Percentiles rank a stretch among this genome's conserved stretches.
Evolutionary conservation across 768 basidiomycete species (phyloP).

Genomic region (Rhodotorula diobovata): DNA sequence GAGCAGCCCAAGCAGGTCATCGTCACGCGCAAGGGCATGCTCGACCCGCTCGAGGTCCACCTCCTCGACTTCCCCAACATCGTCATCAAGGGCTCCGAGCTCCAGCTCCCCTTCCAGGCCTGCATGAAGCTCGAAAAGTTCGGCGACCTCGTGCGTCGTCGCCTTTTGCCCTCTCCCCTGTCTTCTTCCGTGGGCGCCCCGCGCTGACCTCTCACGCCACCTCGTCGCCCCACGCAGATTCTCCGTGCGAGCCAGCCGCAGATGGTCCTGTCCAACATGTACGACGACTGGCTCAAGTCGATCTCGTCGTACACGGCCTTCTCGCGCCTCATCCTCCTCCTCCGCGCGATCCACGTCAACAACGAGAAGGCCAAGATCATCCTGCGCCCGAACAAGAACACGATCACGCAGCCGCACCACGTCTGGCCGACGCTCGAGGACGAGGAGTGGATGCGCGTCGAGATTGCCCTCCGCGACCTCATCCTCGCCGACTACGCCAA

Average conservation of each 20-base stretch:
- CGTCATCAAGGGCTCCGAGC: conserved; percentile 97
- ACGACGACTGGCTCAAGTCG: conserved; percentile 98
- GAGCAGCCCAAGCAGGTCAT: conserved; percentile 99
- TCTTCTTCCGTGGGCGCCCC: neutral
- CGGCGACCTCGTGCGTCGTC: conserved; percentile 85
- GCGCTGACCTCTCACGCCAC: neutral
- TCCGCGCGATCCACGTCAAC: conserved; percentile 96
- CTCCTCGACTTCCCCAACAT: conserved; percentile 99
- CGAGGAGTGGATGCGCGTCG: conserved; percentile 98
- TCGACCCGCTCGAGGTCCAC: conserved; percentile 88
- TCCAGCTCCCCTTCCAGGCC: conserved; percentile 98
- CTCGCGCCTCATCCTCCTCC: conserved; percentile 91
- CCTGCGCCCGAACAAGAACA: conserved; percentile 91
- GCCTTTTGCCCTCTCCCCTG: conserved; percentile 33
- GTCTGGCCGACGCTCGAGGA: conserved; percentile 91
- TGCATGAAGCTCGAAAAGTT: conserved; percentile 99
- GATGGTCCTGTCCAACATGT: conserved; percentile 97
- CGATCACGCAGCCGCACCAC: conserved; percentile 94
- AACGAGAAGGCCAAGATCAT: conserved; percentile 99
- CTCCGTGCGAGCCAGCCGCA: conserved; percentile 93
- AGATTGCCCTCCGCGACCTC: conserved; percentile 96
- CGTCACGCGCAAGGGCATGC: conserved; percentile 99
- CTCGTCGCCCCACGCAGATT: conserved; percentile 9
- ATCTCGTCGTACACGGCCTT: conserved; percentile 99
- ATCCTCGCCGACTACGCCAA: conserved; percentile 95